A percentile compares a stretch with the other conserved stretches of the same genome.
Evolutionary conservation across 441 rosid species (phyloP).

Genomic region (Gossypium aridum): DNA sequence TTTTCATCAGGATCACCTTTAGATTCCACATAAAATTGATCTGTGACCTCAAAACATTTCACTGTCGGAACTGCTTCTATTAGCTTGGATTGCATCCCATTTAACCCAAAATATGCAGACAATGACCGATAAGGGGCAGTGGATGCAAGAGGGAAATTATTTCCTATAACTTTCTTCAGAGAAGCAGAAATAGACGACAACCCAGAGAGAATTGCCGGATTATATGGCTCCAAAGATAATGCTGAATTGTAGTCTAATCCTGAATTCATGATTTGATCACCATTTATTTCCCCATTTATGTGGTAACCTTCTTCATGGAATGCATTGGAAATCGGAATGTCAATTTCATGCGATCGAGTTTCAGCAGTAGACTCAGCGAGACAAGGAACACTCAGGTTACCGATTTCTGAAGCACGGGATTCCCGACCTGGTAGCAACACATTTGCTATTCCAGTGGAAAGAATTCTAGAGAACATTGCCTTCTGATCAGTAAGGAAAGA

Average conservation of each 20-base stretch:
- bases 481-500: constrained; percentile 82
- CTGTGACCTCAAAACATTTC: constrained; percentile 26
- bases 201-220: constrained; percentile 69
- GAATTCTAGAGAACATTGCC: constrained; percentile 73
- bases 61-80: constrained; percentile 37
- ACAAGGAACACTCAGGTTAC: constrained; percentile 21
- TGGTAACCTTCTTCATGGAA: constrained; percentile 27
- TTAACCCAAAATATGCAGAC: constrained; percentile 57
- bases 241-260: constrained; percentile 34
- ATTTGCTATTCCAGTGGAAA: constrained; percentile 30
- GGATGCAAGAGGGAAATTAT: constrained; percentile 34
- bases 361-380: constrained; percentile 21
- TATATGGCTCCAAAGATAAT: constrained; percentile 62
- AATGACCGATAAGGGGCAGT: constrained; percentile 39
- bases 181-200: constrained; percentile 76
- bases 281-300: constrained; percentile 28
- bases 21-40: constrained; percentile 26
- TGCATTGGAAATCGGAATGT: constrained; percentile 49
- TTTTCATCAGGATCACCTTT: constrained; percentile 32
- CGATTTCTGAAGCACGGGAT: constrained; percentile 26
- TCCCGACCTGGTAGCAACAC: constrained; percentile 21
- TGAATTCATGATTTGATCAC: constrained; percentile 25
- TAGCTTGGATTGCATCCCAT: constrained; percentile 24
- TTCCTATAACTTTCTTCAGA: constrained; percentile 56
- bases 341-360: constrained; percentile 25